phyloP scores from a whole-genome alignment of 2,329 filamentous ascomycete species.

The Apiospora marii region DNA sequence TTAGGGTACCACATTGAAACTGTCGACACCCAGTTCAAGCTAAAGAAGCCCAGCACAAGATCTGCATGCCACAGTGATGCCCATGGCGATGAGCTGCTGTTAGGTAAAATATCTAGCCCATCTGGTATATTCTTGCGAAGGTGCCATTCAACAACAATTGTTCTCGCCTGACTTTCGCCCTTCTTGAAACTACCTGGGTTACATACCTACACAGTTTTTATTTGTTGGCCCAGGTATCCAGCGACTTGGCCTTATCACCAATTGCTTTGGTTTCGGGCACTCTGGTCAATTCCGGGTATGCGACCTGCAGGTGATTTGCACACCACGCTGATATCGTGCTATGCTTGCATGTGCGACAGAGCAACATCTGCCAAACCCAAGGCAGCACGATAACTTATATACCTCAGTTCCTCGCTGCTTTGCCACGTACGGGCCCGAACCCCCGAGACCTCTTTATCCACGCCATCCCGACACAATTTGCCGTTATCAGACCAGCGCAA shows the following conservation, averaged over 20 bases:
- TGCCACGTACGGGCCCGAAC: neutral
- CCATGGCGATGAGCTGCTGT: neutral
- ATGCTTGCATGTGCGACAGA: constrained; percentile 13
- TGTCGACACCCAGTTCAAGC: neutral
- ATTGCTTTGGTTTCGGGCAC: constrained; percentile 10
- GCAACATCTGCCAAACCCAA: constrained; percentile 1
- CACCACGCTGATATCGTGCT: constrained; percentile 8
- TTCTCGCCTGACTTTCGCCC: neutral
- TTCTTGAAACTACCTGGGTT: neutral
- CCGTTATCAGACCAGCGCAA: neutral
- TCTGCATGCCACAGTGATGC: constrained; percentile 14
- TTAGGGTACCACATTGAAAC: neutral
- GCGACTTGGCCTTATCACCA: constrained; percentile 5
- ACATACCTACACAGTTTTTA: neutral
- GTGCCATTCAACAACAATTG: neutral
- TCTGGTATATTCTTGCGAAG: neutral
- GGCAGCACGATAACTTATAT: constrained; percentile 7
- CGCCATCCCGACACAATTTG: neutral
- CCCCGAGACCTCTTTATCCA: neutral
- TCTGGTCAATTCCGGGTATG: constrained; percentile 7
- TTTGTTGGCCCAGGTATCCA: neutral
- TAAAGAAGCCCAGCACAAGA: constrained; percentile 6
- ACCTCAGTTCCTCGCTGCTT: neutral
- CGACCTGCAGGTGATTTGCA: constrained; percentile 19
- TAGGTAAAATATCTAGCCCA: constrained; percentile 9